phyloP scores from a whole-genome alignment of 306 rosid genomes.

The Dryas octopetala region DNA sequence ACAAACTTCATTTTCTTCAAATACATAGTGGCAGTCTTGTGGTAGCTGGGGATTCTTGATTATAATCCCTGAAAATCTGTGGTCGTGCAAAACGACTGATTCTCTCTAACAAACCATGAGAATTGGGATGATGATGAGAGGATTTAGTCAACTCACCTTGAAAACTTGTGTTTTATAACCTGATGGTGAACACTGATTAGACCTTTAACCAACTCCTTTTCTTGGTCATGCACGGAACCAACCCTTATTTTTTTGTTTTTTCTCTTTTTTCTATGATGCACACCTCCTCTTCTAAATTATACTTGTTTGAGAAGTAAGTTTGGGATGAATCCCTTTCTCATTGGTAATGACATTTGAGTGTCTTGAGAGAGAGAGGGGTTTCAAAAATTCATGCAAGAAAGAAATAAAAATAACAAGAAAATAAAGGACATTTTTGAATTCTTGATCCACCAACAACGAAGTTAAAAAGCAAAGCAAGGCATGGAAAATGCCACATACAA shows the following conservation, averaged over 20 bases:
- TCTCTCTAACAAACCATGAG: slow-evolving; percentile 1
- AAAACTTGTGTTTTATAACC: slow-evolving; percentile 26
- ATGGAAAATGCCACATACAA: not conserved
- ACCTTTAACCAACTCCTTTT: slow-evolving; percentile 30
- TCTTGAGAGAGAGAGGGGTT: not conserved
- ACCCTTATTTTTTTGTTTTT: not conserved
- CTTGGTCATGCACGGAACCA: slow-evolving; percentile 35
- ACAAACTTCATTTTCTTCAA: not conserved
- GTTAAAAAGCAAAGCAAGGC: not conserved
- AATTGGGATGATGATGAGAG: not conserved
- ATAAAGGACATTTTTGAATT: not conserved
- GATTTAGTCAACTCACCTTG: slow-evolving; percentile 40
- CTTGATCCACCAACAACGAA: slow-evolving; percentile 1
- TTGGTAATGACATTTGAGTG: not conserved
- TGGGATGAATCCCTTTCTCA: not conserved
- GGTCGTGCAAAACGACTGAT: slow-evolving; percentile 41
- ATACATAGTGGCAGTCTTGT: slow-evolving; percentile 27
- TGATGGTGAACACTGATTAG: slow-evolving; percentile 29
- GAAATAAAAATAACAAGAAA: not conserved
- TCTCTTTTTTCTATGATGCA: not conserved
- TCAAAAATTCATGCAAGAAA: not conserved
- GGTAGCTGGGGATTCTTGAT: not conserved
- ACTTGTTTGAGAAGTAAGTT: slow-evolving; percentile 3
- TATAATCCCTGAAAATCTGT: slow-evolving; percentile 24
- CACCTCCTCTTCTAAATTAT: not conserved